Evolutionary conservation across 2,329 filamentous ascomycete species (phyloP).

Genomic region (Diaporthe batatas): DNA sequence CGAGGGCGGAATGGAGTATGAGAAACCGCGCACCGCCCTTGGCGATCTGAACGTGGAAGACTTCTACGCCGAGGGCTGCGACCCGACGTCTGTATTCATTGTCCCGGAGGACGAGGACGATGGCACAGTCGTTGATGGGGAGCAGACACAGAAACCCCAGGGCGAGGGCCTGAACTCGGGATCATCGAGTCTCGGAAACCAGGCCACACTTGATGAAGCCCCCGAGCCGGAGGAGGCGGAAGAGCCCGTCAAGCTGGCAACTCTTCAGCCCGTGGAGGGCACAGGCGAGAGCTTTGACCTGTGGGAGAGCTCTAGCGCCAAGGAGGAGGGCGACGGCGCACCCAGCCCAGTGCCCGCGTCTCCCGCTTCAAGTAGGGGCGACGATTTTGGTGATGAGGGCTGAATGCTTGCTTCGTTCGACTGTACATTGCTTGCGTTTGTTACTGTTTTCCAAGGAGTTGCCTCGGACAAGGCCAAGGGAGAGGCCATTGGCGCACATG

Average conservation of each 20-base stretch:
- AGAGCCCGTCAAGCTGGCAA: constrained; percentile 56
- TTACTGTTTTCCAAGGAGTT: constrained; percentile 20
- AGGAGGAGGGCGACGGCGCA: constrained; percentile 63
- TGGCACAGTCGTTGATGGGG: constrained; percentile 47
- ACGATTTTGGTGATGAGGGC: constrained; percentile 22
- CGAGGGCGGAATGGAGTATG: constrained; percentile 64
- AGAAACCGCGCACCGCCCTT: constrained; percentile 74
- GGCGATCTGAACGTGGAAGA: constrained; percentile 76
- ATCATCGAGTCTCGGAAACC: constrained; percentile 47
- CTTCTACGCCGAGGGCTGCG: constrained; percentile 76
- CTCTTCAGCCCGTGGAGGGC: constrained; percentile 69
- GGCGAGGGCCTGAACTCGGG: constrained; percentile 46
- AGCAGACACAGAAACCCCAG: constrained; percentile 28
- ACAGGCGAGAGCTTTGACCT: constrained; percentile 74
- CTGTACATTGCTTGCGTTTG: background rate
- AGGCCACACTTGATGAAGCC: constrained; percentile 42
- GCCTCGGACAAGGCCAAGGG: background rate
- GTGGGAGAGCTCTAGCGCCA: constrained; percentile 77
- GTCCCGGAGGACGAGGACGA: constrained; percentile 72
- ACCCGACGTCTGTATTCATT: constrained; percentile 72
- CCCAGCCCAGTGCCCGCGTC: constrained; percentile 37
- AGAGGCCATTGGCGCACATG: constrained; percentile 3
- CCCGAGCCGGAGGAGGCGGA: constrained; percentile 26
- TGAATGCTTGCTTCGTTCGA: background rate
- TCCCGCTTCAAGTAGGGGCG: constrained; percentile 34